Evolutionary conservation across 2,329 filamentous ascomycete genomes (phyloP).

Genomic region (Ophiostoma fasciatum): DNA sequence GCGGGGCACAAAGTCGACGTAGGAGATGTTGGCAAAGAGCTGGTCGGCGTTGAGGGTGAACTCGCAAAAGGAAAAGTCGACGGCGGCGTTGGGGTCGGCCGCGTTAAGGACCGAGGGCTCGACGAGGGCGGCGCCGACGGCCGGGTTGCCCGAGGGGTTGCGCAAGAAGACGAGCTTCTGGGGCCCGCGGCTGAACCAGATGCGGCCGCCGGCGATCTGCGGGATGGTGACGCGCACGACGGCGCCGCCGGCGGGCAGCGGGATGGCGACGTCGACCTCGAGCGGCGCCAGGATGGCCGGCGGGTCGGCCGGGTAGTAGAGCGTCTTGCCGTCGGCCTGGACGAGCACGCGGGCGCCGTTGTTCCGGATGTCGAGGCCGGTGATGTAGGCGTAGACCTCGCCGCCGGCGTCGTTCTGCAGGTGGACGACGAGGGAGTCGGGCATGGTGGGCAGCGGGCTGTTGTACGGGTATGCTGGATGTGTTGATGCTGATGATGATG

Average conservation of each 20-base stretch:
- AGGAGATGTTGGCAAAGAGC: constrained; percentile 54
- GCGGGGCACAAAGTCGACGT: constrained; percentile 52
- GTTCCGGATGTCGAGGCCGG: constrained; percentile 46
- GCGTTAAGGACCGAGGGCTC: constrained; percentile 59
- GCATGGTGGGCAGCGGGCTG: constrained; percentile 23
- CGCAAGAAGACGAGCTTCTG: constrained; percentile 47
- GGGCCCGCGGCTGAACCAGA: constrained; percentile 52
- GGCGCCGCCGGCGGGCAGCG: constrained; percentile 44
- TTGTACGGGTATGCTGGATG: too few species aligned
- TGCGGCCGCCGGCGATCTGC: constrained; percentile 52
- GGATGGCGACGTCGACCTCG: constrained; percentile 44
- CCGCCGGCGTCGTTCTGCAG: constrained; percentile 38
- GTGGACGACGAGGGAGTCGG: constrained; percentile 33
- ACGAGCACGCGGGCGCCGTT: constrained; percentile 47
- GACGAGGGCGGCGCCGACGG: constrained; percentile 45
- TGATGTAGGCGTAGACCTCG: constrained; percentile 51
- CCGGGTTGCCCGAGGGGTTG: constrained; percentile 38
- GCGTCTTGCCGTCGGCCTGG: constrained; percentile 47
- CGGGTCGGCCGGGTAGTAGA: constrained; percentile 50
- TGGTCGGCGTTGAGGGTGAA: constrained; percentile 48
- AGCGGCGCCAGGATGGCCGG: constrained; percentile 27
- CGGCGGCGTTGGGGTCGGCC: constrained; percentile 44
- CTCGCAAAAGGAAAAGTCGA: constrained; percentile 54
- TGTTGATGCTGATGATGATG: too few species aligned
- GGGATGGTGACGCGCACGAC: constrained; percentile 49